Base-by-base conservation (phyloP, 306 rosid genomes). In the Prunus padus region DNA sequence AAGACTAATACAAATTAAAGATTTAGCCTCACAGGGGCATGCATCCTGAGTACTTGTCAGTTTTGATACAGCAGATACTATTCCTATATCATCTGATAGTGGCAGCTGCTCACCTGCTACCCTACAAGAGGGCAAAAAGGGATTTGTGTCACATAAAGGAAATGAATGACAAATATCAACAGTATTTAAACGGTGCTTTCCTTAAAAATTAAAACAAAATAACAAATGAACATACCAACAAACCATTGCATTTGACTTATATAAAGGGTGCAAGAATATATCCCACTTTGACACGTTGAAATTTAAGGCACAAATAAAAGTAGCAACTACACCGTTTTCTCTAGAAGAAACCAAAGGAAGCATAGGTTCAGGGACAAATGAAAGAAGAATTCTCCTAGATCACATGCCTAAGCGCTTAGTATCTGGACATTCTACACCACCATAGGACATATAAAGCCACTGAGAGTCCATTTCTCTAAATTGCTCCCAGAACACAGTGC, bases 21-120 rank as follows among this genome's bases (percentile, higher is more conserved):
- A 77, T 67, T 73, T 75, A 74, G 80, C 76, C 91, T 85, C 80
- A 87, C 87, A 54, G 73, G 75, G 52, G 73, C 52, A 75, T 67
- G 73, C 79, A 73, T 80, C 83, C 30, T 59, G 66, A 62, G 80
- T 74, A 70, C 88, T 74, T 72, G 40, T 75, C 70, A 81, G 73
- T 80, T 76, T 83, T 82, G 84, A 69, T 74, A 75, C 87, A 79
- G 76, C 84, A 86, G 85, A 86, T 73, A 61, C 83, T 56, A 80
- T 78, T 76, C 76, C 88, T 46, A 65, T 76, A 82, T 71, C 88
- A 86, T 84, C 88, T 76, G 86, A 81, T 45, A 78, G 71, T 72
- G 74, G 79, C 71, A 71, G 78, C 75, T 76, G 80, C 52, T 85
- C 78, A 85, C 83, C 82, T 77, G 83, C 67, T 67, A 77, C 77